Base-by-base conservation (phyloP, 2,329 filamentous ascomycete species). In the Verticillium nonalfalfae region DNA sequence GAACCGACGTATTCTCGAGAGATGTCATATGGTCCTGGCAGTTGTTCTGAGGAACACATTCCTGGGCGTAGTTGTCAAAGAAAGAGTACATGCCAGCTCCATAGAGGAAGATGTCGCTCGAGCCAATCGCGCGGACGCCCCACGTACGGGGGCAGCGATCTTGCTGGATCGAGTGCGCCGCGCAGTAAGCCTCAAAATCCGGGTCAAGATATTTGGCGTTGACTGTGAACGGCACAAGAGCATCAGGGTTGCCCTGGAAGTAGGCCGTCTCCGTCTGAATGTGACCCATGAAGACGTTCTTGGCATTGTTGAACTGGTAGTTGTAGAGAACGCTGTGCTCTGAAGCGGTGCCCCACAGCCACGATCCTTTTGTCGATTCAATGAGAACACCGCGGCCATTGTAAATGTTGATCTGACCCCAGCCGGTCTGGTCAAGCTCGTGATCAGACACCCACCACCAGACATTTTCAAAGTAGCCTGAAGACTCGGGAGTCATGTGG, bases 381-480 rank as follows among this genome's bases (percentile, higher is more conserved):
- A 97, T 85, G 56, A 87, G 82, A 66, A 96, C 84, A 68, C 92
- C 93, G 64, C 93, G 90, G 57, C 92, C 92, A 73, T 91, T 96
- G 84, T 90, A 97, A 70, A 97, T 86, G 76, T 91, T 88, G 73
- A 95, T 89, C 74, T 95, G 90, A 11, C 45, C 39, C 73, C 90
- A 85, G 69, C 89, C 88, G 9, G 75, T 66, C 13, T 86, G 82
- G 73, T 97, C 93, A 31, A 97, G 88, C 72, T 96, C 91, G 79
- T 97, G 93, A 73, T 97, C 93, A 2, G 93, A 87, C 56, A 92
- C 89, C 92, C 93, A 96, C 74, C 91, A 88, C 91, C 91, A 96
- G 56, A 82, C 87, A 78, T 96, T 96, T 79, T 97, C 93, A 55
- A 96, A 79, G 77, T 96, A 96, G 56, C 86, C 85, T 67, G 86